A percentile compares a stretch with the other conserved stretches of the same genome.
Conservation (phyloP, 2,329 filamentous ascomycete species). For the Rhynchosporium graminicola region DNA sequence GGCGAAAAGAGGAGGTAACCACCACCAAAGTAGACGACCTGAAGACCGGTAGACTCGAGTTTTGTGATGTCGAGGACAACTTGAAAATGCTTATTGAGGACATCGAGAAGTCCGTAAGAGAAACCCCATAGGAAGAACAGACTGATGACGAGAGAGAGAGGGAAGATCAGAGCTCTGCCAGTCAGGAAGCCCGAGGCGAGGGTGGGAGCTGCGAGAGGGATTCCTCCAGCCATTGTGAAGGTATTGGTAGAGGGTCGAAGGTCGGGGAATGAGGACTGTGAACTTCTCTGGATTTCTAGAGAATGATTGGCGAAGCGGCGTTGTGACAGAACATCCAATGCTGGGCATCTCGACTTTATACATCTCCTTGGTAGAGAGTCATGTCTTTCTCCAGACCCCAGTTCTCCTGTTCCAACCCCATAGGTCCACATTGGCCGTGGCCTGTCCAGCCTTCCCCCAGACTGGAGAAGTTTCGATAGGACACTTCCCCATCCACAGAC, state of each 20-base stretch:
- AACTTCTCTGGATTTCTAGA: slow-evolving; percentile 12
- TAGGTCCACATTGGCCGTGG: neutral
- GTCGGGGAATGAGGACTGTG: slow-evolving; percentile 13
- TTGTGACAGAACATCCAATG: slow-evolving; percentile 13
- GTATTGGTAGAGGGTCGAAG: slow-evolving; percentile 6
- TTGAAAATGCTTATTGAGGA: slow-evolving; percentile 73
- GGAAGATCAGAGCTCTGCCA: slow-evolving; percentile 47
- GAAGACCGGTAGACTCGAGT: slow-evolving; percentile 66
- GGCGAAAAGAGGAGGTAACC: slow-evolving; percentile 68
- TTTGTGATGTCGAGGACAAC: slow-evolving; percentile 57
- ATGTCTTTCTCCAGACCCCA: slow-evolving; percentile 22
- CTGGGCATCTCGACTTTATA: slow-evolving; percentile 26
- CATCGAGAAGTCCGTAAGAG: slow-evolving; percentile 82
- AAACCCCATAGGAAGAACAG: slow-evolving; percentile 89
- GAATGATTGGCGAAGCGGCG: slow-evolving; percentile 1
- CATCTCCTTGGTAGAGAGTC: neutral
- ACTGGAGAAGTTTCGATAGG: slow-evolving; percentile 2
- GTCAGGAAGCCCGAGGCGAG: slow-evolving; percentile 44
- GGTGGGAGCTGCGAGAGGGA: slow-evolving; percentile 42
- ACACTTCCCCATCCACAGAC: neutral
- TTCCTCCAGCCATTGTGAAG: slow-evolving; percentile 45
- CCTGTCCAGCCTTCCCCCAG: slow-evolving; percentile 1
- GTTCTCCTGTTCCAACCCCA: slow-evolving; percentile 11
- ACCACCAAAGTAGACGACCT: slow-evolving; percentile 70
- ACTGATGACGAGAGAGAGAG: slow-evolving; percentile 65